phyloP scores from a whole-genome alignment of 108 stramenopile genomes.

The Bacterosira constricta region DNA sequence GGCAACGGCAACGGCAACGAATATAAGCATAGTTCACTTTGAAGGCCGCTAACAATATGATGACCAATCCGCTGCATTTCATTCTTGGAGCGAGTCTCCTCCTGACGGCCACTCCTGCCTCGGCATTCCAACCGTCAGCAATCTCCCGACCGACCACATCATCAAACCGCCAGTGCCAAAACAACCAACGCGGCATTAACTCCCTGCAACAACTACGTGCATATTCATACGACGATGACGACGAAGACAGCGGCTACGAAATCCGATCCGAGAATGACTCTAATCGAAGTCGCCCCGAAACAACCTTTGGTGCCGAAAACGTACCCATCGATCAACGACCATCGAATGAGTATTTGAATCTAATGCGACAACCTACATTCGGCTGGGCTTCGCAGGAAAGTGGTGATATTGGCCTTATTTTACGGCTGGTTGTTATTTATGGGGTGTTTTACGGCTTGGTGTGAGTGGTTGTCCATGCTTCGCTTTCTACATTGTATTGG shows the following conservation, averaged over 20 bases:
- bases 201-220: no score
- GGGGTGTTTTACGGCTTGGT: slow-evolving; percentile 50
- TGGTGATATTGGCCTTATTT: slow-evolving; percentile 35
- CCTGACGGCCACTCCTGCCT: not conserved
- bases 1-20: no score
- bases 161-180: no score
- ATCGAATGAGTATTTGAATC: slow-evolving; percentile 83
- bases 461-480: no score
- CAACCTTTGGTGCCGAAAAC: slow-evolving; percentile 82
- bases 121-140: not conserved
- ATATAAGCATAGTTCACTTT: no score
- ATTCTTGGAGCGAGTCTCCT: not conserved
- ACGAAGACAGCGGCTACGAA: slow-evolving; percentile 42
- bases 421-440: slow-evolving; percentile 58
- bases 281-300: slow-evolving; percentile 42
- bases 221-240: slow-evolving; percentile 7
- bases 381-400: slow-evolving; percentile 75
- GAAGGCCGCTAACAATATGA: no score
- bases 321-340: slow-evolving; percentile 82
- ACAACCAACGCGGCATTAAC: no score
- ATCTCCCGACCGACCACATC: no score
- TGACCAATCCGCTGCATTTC: not conserved
- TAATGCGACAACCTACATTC: slow-evolving; percentile 70
- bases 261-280: not conserved
- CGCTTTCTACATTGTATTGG: no score